Conservation (phyloP, 2,329 filamentous ascomycete genomes). For the Colletotrichum zoysiae region DNA sequence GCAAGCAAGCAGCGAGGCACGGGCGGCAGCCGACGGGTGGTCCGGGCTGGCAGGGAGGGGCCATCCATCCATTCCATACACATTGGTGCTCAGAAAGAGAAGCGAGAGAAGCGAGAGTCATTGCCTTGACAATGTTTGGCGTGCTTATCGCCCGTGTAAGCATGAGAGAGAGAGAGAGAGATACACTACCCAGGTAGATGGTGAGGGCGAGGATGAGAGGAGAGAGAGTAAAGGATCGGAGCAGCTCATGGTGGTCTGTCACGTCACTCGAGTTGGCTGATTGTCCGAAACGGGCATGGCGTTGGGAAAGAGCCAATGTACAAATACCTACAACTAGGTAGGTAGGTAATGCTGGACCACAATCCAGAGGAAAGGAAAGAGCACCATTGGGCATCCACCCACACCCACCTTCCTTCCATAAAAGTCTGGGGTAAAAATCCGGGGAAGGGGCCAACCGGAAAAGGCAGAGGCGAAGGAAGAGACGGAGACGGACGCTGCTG, state of each 20-base stretch:
- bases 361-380: neutral
- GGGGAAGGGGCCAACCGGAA: slow-evolving; percentile 32
- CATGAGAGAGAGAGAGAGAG: too few relatives aligned
- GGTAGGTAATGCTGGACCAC: neutral
- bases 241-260: slow-evolving; percentile 17
- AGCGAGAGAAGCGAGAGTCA: too few relatives aligned
- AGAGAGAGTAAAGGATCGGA: neutral
- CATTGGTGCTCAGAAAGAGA: neutral
- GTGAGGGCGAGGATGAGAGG: neutral
- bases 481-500: neutral
- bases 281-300: slow-evolving; percentile 36
- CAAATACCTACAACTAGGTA: too few relatives aligned
- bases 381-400: too few relatives aligned
- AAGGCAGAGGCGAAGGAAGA: neutral
- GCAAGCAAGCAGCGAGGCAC: slow-evolving; percentile 13
- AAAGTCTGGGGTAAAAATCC: slow-evolving; percentile 41
- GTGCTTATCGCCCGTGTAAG: neutral
- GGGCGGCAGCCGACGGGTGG: slow-evolving; percentile 30
- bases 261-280: slow-evolving; percentile 27
- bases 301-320: neutral
- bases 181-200: neutral
- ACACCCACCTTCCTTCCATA: neutral
- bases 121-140: too few relatives aligned
- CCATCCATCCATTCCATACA: too few relatives aligned
- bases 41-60: neutral